Base-by-base conservation (phyloP, 106 monocot genomes). In the Phalaenopsis aphrodite region DNA sequence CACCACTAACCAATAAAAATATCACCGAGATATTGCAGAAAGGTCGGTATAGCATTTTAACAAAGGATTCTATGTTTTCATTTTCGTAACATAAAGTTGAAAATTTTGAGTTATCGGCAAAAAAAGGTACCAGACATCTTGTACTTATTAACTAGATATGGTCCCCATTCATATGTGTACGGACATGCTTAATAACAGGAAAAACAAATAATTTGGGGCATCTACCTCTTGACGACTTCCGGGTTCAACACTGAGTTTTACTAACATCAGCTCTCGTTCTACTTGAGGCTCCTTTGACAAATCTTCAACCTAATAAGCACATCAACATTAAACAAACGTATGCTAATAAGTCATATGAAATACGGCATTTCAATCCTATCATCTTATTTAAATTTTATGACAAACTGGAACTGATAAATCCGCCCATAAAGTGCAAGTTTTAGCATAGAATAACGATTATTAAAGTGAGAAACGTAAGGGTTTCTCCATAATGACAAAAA, bases 201-300 rank as follows among this genome's bases (percentile, higher is more conserved):
- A 61, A 69, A 11, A 76, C 11, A 12, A 74, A 49, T 23, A 76
- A 48, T 76, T 30, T 6, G 12, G 3, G 24, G 14, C 16, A 52
- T 15, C 24, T 85, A 96, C 96, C 96, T 96, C 96, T 66, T 84
- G 86, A 8, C 91, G 88, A 77, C 75, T 87, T 68, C 86, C 89
- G 42, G 96, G 92, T 41, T 86, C 87, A 36, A 88, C 90, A 83
- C 85, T 87, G 15, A 95, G 82, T 86, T 95, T 95, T 82, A 95
- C 87, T 43, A 95, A 87, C 95, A 95, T 95, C 74, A 95, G 76
- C 61, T 95, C 95, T 45, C 92, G 81, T 82, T 95, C 95, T 36
- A 95, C 92, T 83, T 95, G 95, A 37, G 95, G 87, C 79, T 89
- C 92, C 82, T 48, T 93, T 56, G 96, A 96, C 56, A 96, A 87